Base-by-base conservation (phyloP, 805 yeast species). In the Cyberlindnera samutprakarnensis region DNA sequence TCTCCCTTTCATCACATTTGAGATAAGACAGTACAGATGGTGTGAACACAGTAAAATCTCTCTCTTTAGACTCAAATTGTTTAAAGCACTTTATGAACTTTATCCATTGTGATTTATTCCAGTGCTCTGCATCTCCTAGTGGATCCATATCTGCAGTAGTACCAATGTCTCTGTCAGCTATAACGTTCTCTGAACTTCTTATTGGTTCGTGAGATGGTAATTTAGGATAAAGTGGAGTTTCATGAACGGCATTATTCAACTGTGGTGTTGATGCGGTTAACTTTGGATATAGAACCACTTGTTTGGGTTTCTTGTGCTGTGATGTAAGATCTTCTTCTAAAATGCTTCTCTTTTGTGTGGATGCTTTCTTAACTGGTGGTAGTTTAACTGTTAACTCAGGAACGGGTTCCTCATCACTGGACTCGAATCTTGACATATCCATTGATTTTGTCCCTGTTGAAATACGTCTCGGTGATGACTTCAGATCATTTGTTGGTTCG, bases 361-460 rank as follows among this genome's bases (percentile, higher is more conserved):
- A n/a, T n/a, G n/a, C n/a, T 20, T 13, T 20, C 14, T 15, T 14
- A 14, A 4, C n/a, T 20, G 30, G 30, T 19, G 30, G 17, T 9
- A 28, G 15, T 11, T 11, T 19, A 2, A 43, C 44, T 6, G 51
- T 44, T 6, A 48, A 29, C 23, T 49, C 49, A 4, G 53, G 53
- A 6, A 45, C 38, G 4, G 47, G 52, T 23, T 48, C 53, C 9
- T 28, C 30, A 25, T 46, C 53, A 28, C 50, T 44, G 12, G 53
- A 46, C 3, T 43, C 49, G 20, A 32, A 47, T 25, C 28, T 39
- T 2, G 47, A 35, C 5, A 35, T 27, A 17, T 33, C 23, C 6
- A 24, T 17, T 3, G 21, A 17, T 16, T 17, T n/a, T n/a, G n/a
- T n/a, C n/a, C n/a, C 18, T 10, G 18, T 4, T 13, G 6, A 18